Evolutionary conservation across 2,329 filamentous ascomycete species (phyloP), one percentile per base, ranked within the genome.

Genomic region (Cercospora sp.): DNA sequence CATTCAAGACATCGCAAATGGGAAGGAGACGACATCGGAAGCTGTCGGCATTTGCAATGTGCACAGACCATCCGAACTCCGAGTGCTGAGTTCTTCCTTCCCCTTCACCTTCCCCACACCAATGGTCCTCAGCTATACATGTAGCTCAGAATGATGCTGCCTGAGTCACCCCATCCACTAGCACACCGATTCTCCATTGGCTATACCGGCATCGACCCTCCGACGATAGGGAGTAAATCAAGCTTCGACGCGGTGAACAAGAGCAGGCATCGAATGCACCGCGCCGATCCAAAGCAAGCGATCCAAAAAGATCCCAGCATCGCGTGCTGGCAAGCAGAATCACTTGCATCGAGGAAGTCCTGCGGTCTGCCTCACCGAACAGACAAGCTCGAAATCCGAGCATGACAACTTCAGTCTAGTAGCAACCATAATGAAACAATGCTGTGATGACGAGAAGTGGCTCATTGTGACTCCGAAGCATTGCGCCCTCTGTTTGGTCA

Each of bases 121-220:
- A 23, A 8, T 51, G 58, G 31, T 16, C 23, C 16, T 42, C 5
- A 40, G 30, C 28, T 20, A n/a, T 20, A 20, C 20, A 20, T 20
- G 20, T n/a, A 30, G 28, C 26, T 45, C 36, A 30, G 13, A 62
- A 62, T 51, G 60, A 40, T 62, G 60, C 40, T 62, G 60, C 60
- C 60, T 62, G 36, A 62, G 40, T 48, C 23, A 51, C 58, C 18
- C 20, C 33, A 26, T 36, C 23, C 58, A 36, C 23, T 60, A 36
- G 5, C 31, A 45, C 31, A 60, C 58, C 58, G 58, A 45, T 23
- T 8, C 31, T 42, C 31, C 23, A 28, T 13, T 7, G 23, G 48
- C 23, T 16, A 8, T 53, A 16, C 23, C 20, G 23, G 23, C 48
- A 53, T 28, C 23, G 13, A 7, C 8, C 12, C 10, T 53, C 48